Evolutionary conservation across 805 yeast species (phyloP).

Genomic region (Kluyveromyces lactis): DNA sequence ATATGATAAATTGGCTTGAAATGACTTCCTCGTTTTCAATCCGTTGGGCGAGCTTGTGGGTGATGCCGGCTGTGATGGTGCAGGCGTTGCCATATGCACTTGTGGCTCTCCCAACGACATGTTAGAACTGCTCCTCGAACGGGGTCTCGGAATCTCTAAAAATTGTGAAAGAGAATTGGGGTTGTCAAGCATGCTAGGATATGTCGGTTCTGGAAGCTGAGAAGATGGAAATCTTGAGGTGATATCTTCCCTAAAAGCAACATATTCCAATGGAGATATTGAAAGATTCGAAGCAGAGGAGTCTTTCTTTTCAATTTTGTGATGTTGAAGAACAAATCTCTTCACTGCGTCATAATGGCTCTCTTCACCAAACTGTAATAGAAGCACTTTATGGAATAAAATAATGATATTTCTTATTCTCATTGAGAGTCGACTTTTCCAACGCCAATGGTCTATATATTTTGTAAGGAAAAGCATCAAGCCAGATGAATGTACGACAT

Average conservation of each 20-base stretch:
- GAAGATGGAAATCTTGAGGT: constrained; percentile 68
- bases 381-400: constrained; percentile 44
- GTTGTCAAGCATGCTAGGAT: constrained; percentile 40
- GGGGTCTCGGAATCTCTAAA: constrained; percentile 50
- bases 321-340: constrained; percentile 35
- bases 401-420: constrained; percentile 50
- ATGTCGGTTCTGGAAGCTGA: constrained; percentile 40
- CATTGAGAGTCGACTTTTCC: constrained; percentile 37
- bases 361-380: constrained; percentile 57
- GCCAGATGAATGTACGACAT: constrained; percentile 16
- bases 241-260: constrained; percentile 68
- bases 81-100: constrained; percentile 65
- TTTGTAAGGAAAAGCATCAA: constrained; percentile 38
- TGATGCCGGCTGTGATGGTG: constrained; percentile 69
- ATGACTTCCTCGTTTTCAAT: constrained; percentile 41
- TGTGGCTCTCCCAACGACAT: constrained; percentile 23
- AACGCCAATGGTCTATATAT: constrained; percentile 60
- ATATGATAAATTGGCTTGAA: constrained; percentile 57
- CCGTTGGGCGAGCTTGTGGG: constrained; percentile 31
- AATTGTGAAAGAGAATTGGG: constrained; percentile 51
- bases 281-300: constrained; percentile 28
- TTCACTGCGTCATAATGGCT: constrained; percentile 36
- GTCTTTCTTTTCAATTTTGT: constrained; percentile 25
- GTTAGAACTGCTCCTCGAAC: constrained; percentile 25
- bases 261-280: constrained; percentile 81